These are phyloP conservation scores for Cystoderma amianthinum DNA, from an alignment of 768 basidiomycete genomes.

Conservation along the genomic window DNA sequence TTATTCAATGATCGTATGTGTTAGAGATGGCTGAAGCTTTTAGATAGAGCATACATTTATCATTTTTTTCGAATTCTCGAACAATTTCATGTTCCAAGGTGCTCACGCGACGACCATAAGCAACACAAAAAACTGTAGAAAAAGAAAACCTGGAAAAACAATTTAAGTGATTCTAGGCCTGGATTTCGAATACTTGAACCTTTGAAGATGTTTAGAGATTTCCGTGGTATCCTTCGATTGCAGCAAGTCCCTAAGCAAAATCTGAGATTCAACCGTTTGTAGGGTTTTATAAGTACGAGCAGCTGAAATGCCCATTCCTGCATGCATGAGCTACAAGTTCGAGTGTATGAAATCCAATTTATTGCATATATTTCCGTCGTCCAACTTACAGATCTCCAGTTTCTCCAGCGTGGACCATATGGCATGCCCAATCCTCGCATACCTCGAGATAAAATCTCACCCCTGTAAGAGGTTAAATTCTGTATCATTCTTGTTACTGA, in stretches of 20 bases:
- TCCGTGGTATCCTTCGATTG: slow-evolving; percentile 27
- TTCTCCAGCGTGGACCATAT: too few relatives aligned
- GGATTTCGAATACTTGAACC: slow-evolving; percentile 17
- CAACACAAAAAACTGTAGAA: slow-evolving; percentile 14
- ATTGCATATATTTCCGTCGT: too few relatives aligned
- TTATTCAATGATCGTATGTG: not conserved
- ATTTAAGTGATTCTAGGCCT: slow-evolving; percentile 3
- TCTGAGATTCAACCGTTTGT: slow-evolving; percentile 14
- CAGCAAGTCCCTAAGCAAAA: too few relatives aligned
- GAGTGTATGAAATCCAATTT: too few relatives aligned
- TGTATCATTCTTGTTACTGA: not conserved
- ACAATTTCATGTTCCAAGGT: slow-evolving; percentile 15
- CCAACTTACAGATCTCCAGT: too few relatives aligned
- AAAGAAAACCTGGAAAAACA: slow-evolving; percentile 11
- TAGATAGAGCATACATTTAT: slow-evolving; percentile 30
- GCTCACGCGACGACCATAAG: slow-evolving; percentile 16
- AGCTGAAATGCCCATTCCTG: too few relatives aligned
- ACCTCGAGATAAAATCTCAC: slow-evolving; percentile 22
- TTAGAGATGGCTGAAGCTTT: not conserved
- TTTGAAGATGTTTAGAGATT: slow-evolving; percentile 32
- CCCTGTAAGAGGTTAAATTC: slow-evolving; percentile 6
- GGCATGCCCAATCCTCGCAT: slow-evolving; percentile 25
- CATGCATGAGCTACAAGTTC: too few relatives aligned
- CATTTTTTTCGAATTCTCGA: too few relatives aligned
- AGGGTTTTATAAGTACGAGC: slow-evolving; percentile 14